Evolutionary conservation across 305 asterid species (phyloP), one percentile per base, ranked within the genome.

Genomic region (Rubia tinctorum): DNA sequence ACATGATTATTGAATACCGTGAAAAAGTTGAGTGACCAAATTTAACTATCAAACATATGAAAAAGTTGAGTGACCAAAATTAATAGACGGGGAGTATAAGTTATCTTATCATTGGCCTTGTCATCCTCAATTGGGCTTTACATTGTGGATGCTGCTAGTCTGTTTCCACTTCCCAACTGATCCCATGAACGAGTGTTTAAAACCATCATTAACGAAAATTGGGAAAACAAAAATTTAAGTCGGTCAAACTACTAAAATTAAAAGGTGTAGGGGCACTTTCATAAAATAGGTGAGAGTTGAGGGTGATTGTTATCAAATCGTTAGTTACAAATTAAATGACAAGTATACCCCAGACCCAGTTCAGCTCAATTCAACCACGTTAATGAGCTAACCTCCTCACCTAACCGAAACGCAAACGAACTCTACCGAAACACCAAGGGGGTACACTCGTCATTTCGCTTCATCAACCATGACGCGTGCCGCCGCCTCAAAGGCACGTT

Each of bases 401-500:
- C 11, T 49, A 7, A 49, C 27, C 13, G 10, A 15, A 13, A 3
- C 23, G 7, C 53, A 49, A 30, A 25, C 58, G 0, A 49, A 55
- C 25, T 58, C 44, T 6, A 40, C 65, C 66, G 64, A 40, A 66
- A 47, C 22, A 18, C 6, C 9, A 9, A 4, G 66, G 47, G 83
- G 80, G 53, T 62, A 72, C 0, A 44, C 4, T 58, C n/a, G 77
- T 80, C 78, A 3, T 69, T 64, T 51, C 39, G 39, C 39, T 34
- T 34, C 4, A 34, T 34, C 11, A 17, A 40, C 55, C 20, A 65
- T 44, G 68, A 43, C 73, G 80, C 75, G 77, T 80, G 85, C 72
- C 80, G 76, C 81, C 78, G 78, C 83, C 78, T 30, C 73, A 47
- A 69, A 47, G 34, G 43, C 80, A 73, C 81, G 78, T 23, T 56